Conservation (phyloP, 805 yeast genomes). For the Cyberlindnera misumaiensis region DNA sequence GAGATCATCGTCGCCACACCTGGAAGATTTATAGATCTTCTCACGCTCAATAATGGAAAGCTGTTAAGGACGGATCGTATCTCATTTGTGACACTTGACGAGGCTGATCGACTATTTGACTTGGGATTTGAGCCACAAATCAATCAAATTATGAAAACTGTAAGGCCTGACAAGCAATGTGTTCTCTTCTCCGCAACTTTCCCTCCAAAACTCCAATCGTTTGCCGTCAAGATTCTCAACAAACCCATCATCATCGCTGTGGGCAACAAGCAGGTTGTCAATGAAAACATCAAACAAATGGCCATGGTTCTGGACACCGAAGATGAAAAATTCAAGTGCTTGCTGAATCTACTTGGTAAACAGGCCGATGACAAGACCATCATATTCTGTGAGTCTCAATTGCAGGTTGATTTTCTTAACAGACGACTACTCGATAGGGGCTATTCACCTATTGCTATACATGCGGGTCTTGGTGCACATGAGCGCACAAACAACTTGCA, state of each 20-base stretch:
- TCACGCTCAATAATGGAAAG: constrained; percentile 78
- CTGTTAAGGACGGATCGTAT: constrained; percentile 56
- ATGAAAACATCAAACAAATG: constrained; percentile 69
- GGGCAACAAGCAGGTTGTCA: constrained; percentile 76
- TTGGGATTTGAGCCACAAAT: constrained; percentile 97
- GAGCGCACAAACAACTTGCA: constrained; percentile 73
- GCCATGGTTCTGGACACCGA: constrained; percentile 53
- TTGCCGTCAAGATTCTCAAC: constrained; percentile 59
- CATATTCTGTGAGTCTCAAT: constrained; percentile 84
- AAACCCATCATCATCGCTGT: constrained; percentile 72
- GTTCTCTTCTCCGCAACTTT: constrained; percentile 93
- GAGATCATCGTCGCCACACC: constrained; percentile 91
- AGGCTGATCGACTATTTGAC: constrained; percentile 95
- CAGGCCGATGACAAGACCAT: constrained; percentile 46
- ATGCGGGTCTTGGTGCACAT: constrained; percentile 86
- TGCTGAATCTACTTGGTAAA: constrained; percentile 50
- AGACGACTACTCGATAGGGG: constrained; percentile 46
- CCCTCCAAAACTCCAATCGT: constrained; percentile 67
- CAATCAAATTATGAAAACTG: constrained; percentile 63
- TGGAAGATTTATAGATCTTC: constrained; percentile 83
- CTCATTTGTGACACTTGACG: constrained; percentile 85
- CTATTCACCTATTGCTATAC: constrained; percentile 61
- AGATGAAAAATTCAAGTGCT: constrained; percentile 46
- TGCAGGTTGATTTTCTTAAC: constrained; percentile 69
- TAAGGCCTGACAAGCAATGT: constrained; percentile 83